Conservation (phyloP, 2,329 filamentous ascomycete species). For the Aspergillus sp. region DNA sequence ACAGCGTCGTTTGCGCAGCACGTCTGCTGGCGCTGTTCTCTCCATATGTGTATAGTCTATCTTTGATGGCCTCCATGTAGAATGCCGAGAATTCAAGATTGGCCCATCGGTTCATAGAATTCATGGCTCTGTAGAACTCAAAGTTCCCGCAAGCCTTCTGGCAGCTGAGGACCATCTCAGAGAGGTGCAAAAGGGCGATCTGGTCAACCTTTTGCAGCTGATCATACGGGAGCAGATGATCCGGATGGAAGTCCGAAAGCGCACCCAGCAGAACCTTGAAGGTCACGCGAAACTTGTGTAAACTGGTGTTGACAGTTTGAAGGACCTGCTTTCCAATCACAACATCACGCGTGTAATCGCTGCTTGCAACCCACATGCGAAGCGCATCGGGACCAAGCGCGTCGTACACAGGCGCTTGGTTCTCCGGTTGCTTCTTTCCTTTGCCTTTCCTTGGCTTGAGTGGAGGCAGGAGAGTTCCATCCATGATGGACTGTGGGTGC, state of each 20-base stretch:
- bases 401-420: constrained; percentile 49
- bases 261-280: constrained; percentile 87
- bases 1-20: constrained; percentile 53
- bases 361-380: constrained; percentile 84
- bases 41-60: constrained; percentile 81
- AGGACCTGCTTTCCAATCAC: constrained; percentile 74
- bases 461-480: constrained; percentile 70
- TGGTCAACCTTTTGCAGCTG: constrained; percentile 61
- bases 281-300: constrained; percentile 84
- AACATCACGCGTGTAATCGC: constrained; percentile 86
- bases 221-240: constrained; percentile 32
- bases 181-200: constrained; percentile 72
- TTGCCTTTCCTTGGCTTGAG: constrained; percentile 59
- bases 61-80: constrained; percentile 90
- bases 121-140: constrained; percentile 77
- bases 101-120: constrained; percentile 73
- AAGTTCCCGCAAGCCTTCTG: constrained; percentile 62
- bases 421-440: constrained; percentile 32
- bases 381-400: constrained; percentile 80
- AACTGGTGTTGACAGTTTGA: constrained; percentile 66
- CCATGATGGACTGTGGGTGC: constrained; percentile 75
- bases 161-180: constrained; percentile 61
- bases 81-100: constrained; percentile 81
- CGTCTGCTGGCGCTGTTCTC: constrained; percentile 58
- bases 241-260: constrained; percentile 52